Conservation (phyloP, 2,329 filamentous ascomycete genomes). For the Cercospora sp. region DNA sequence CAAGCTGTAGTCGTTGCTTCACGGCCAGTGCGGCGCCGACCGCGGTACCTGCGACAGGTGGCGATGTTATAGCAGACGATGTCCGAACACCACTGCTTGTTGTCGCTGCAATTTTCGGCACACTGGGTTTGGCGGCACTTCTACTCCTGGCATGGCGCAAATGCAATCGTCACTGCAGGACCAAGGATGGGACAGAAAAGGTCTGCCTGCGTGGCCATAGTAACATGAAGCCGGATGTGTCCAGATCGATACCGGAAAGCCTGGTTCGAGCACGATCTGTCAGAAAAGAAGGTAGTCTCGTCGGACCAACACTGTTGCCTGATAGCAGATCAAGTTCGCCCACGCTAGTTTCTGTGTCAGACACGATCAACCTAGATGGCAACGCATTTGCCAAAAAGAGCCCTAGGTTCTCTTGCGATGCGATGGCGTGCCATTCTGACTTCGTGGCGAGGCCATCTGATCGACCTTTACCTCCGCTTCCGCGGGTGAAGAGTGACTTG, state of each 20-base stretch:
- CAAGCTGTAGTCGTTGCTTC: not conserved
- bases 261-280: not conserved
- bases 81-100: constrained; percentile 7
- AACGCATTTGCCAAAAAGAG: not conserved
- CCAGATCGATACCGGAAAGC: not conserved
- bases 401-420: not conserved
- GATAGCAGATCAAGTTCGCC: constrained; percentile 4
- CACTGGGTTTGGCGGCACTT: constrained; percentile 8
- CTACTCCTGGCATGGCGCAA: constrained; percentile 14
- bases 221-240: not conserved
- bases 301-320: constrained; percentile 9
- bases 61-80: not conserved
- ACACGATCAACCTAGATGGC: not conserved
- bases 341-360: constrained; percentile 7
- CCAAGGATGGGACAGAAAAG: not conserved
- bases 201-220: constrained; percentile 1
- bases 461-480: constrained; percentile 9
- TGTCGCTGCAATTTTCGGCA: constrained; percentile 9
- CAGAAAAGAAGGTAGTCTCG: not conserved
- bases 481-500: constrained; percentile 11
- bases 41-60: not conserved
- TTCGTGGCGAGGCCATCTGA: not conserved
- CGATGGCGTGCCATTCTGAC: not conserved
- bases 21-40: not conserved
- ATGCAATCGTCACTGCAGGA: constrained; percentile 7